phyloP scores from a whole-genome alignment of 2,329 filamentous ascomycete species.

The Penicillium polonicum region DNA sequence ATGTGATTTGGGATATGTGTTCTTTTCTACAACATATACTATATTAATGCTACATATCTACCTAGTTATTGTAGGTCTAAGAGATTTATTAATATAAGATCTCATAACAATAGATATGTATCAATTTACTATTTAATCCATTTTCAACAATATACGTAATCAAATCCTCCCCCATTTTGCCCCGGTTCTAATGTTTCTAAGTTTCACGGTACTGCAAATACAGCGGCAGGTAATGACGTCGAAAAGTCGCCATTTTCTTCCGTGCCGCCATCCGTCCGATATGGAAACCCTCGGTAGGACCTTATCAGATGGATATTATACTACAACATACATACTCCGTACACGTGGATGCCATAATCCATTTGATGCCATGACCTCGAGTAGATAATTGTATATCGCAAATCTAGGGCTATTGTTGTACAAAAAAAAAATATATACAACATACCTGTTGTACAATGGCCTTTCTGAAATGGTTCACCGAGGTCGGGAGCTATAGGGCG shows the following conservation, averaged over 20 bases:
- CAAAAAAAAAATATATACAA: background rate
- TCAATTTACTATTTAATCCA: background rate
- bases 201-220: slow-evolving; percentile 8
- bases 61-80: background rate
- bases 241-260: slow-evolving; percentile 27
- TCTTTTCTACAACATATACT: background rate
- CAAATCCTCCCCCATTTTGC: background rate
- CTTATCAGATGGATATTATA: slow-evolving; percentile 5
- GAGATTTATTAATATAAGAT: background rate
- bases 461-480: slow-evolving; percentile 26
- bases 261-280: slow-evolving; percentile 25
- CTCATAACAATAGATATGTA: too few relatives aligned
- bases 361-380: background rate
- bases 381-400: background rate
- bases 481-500: slow-evolving; percentile 16
- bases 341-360: background rate
- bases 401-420: background rate
- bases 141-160: background rate
- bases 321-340: background rate
- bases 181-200: background rate
- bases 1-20: background rate
- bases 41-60: background rate
- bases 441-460: slow-evolving; percentile 1
- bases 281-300: background rate
- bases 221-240: slow-evolving; percentile 31